Base-by-base conservation (phyloP, 169 alveolate genomes). In the Cryptosporidium xiaoi region DNA sequence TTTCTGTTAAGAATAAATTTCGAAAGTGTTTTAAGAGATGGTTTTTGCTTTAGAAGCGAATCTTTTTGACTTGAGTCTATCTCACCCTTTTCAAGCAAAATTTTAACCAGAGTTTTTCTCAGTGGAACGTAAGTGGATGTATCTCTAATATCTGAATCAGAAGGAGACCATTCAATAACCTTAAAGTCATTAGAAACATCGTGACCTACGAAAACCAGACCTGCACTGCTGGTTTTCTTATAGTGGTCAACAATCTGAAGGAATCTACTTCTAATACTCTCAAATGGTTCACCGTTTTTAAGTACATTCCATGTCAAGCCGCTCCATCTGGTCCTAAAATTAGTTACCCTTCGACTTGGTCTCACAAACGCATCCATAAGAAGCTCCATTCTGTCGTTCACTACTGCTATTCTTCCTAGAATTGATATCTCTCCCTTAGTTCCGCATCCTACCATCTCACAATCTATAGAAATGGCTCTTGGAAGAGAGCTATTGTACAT, bases 391-490 rank as follows among this genome's bases (percentile, higher is more conserved):
- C 64, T 77, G n/a, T 77, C 87, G 48, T 60, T 62, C 15, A 77
- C 87, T 0, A 77, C 87, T 12, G 87, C 87, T 46, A 77, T 77
- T 36, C 87, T 77, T 24, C 87, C 87, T 20, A 77, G 51, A 18
- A 77, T 71, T 2, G 87, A 77, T 7, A 60, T 77, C 15, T 48
- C 46, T 1, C 87, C 87, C n/a, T 60, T 77, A 10, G 53, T 71
- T 18, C 87, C 87, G 4, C 87, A 77, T 24, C 87, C 87, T 24
- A 77, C 87, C 87, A 77, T 77, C 58, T 77, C 87, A 24, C 87
- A 77, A 62, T 77, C 87, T 20, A 77, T 62, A 10, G 87, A 77
- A 7, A 77, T 60, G 1, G 87, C 87, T 60, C 87, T 77, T 20
- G 87, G 87, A 16, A 58, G 36, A n/a, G 44, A 29, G 27, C 51